Conservation (phyloP, 345 rosid species). For the Bretschneidera sinensis region DNA sequence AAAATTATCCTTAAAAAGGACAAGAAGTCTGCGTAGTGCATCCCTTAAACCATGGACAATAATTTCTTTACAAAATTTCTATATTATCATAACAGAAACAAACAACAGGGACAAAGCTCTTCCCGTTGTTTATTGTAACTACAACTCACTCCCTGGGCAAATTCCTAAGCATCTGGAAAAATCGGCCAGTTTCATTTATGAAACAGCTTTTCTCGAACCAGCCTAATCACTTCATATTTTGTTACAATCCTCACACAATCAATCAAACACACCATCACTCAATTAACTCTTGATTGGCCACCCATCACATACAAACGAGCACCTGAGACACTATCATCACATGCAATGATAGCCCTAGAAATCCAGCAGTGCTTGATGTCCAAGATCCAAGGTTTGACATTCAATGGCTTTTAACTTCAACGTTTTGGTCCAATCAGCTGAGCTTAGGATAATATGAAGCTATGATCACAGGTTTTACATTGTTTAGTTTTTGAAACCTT, state of each 20-base stretch:
- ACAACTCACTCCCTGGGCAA: background rate
- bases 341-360: slow-evolving; percentile 1
- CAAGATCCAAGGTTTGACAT: slow-evolving; percentile 2
- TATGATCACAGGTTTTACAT: slow-evolving; percentile 1
- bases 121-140: background rate
- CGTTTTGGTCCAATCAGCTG: slow-evolving; percentile 15
- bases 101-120: background rate
- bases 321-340: slow-evolving; percentile 7
- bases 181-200: background rate
- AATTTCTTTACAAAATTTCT: background rate
- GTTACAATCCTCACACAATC: slow-evolving; percentile 18
- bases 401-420: background rate
- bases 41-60: too few species aligned
- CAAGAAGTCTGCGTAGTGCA: too few species aligned
- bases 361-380: background rate
- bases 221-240: too few species aligned
- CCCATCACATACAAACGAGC: slow-evolving; percentile 21
- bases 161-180: background rate
- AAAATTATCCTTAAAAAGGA: too few species aligned
- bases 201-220: background rate
- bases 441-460: slow-evolving; percentile 20
- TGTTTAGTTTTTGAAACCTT: slow-evolving; percentile 17
- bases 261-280: slow-evolving; percentile 17
- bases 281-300: slow-evolving; percentile 14
- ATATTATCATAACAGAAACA: background rate